Percentiles rank a stretch among this genome's conserved stretches.
Conservation (phyloP, 768 basidiomycete genomes). For the Russula brevipes region DNA sequence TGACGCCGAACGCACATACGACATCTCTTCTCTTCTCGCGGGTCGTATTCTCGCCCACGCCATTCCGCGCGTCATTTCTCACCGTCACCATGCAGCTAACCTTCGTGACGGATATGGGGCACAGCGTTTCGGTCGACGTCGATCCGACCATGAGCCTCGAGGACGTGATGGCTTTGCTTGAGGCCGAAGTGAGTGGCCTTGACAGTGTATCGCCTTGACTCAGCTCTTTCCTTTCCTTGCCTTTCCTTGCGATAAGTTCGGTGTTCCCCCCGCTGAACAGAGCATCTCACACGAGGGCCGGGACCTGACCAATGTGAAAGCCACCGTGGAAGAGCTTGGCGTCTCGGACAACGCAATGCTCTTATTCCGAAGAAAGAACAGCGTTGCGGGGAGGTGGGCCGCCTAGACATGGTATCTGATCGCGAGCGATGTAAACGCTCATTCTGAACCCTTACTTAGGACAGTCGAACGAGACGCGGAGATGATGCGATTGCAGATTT, state of each 20-base stretch:
- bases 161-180: constrained; percentile 89
- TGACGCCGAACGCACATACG: no score
- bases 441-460: constrained; percentile 36
- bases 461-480: constrained; percentile 77
- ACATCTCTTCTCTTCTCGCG: neutral
- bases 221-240: constrained; percentile 10
- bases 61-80: neutral
- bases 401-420: neutral
- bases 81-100: constrained; percentile 56
- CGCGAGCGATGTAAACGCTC: constrained; percentile 6
- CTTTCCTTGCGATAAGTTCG: constrained; percentile 54
- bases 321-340: constrained; percentile 63
- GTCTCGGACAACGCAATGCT: constrained; percentile 63
- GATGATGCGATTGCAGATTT: constrained; percentile 81
- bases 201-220: neutral
- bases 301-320: constrained; percentile 59
- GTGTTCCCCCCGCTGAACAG: constrained; percentile 67
- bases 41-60: neutral
- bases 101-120: constrained; percentile 63
- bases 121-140: constrained; percentile 69
- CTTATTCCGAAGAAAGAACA: constrained; percentile 58
- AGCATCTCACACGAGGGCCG: constrained; percentile 61
- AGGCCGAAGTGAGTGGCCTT: constrained; percentile 74
- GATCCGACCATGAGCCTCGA: constrained; percentile 88
- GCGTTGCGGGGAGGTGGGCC: constrained; percentile 42